These are phyloP conservation scores for Fusarium caatingaense DNA, from an alignment of 2,329 filamentous ascomycete genomes.

Conservation along the genomic window DNA sequence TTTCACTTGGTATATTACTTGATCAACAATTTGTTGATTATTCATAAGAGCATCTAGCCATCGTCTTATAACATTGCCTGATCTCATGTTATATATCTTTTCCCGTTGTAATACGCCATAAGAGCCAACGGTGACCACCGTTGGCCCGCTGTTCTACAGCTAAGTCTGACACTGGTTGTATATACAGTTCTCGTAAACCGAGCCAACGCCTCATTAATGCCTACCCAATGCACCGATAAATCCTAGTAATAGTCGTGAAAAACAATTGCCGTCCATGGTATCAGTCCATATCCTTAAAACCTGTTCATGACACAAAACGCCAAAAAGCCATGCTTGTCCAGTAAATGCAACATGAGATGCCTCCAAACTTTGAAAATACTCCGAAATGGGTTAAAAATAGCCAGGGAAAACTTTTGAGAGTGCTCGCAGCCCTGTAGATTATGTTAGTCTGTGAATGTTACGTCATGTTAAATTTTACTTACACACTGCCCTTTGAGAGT, in stretches of 20 bases:
- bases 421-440: conserved; percentile 54
- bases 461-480: conserved; percentile 37
- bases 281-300: conserved; percentile 29
- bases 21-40: background rate
- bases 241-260: conserved; percentile 20
- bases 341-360: conserved; percentile 29
- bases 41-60: background rate
- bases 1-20: background rate
- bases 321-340: conserved; percentile 45
- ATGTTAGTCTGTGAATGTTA: conserved; percentile 26
- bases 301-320: conserved; percentile 43
- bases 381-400: conserved; percentile 43
- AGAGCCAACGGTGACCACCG: background rate
- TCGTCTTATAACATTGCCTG: background rate
- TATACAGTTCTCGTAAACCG: conserved; percentile 23
- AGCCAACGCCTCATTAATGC: conserved; percentile 38
- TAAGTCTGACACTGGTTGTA: background rate
- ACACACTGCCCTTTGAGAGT: conserved; percentile 55
- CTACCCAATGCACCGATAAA: conserved; percentile 33
- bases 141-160: background rate
- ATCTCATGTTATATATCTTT: background rate
- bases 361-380: conserved; percentile 17
- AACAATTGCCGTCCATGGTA: conserved; percentile 28
- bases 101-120: background rate
- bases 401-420: conserved; percentile 59